phyloP scores from a whole-genome alignment of 345 rosid species.

The Eucalyptus erythrocorys region DNA sequence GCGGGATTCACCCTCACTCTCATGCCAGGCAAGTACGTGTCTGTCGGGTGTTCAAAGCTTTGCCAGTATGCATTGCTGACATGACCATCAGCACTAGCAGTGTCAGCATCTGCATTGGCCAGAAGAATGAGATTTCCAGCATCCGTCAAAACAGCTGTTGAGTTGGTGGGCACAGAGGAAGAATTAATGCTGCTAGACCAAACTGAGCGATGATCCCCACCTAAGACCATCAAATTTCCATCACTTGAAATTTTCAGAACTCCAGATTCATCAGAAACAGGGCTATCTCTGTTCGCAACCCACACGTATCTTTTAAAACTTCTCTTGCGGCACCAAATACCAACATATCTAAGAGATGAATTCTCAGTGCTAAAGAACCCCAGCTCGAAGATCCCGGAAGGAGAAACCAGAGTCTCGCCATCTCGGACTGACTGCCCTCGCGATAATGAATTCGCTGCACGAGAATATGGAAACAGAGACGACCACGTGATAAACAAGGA shows the following conservation, averaged over 20 bases:
- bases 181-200: constrained; percentile 45
- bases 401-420: constrained; percentile 30
- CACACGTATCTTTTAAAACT: constrained; percentile 29
- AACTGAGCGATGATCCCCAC: constrained; percentile 17
- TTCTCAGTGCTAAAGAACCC: constrained; percentile 48
- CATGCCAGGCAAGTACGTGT: constrained; percentile 54
- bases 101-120: too few species aligned
- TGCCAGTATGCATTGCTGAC: neutral
- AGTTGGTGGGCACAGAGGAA: constrained; percentile 12
- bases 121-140: constrained; percentile 21
- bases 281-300: constrained; percentile 58
- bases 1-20: constrained; percentile 22
- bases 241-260: constrained; percentile 22
- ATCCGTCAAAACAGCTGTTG: constrained; percentile 8
- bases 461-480: constrained; percentile 5
- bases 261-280: constrained; percentile 31
- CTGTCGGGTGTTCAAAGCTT: constrained; percentile 23
- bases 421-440: constrained; percentile 24
- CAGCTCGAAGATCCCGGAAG: constrained; percentile 21
- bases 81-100: too few species aligned
- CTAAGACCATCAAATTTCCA: constrained; percentile 36
- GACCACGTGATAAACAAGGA: constrained; percentile 1
- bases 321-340: constrained; percentile 51
- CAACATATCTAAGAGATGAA: constrained; percentile 35
- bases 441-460: constrained; percentile 17